These are phyloP conservation scores for Aspergillus transmontanensis DNA, from an alignment of 2,329 filamentous ascomycete species.

Conservation along the genomic window DNA sequence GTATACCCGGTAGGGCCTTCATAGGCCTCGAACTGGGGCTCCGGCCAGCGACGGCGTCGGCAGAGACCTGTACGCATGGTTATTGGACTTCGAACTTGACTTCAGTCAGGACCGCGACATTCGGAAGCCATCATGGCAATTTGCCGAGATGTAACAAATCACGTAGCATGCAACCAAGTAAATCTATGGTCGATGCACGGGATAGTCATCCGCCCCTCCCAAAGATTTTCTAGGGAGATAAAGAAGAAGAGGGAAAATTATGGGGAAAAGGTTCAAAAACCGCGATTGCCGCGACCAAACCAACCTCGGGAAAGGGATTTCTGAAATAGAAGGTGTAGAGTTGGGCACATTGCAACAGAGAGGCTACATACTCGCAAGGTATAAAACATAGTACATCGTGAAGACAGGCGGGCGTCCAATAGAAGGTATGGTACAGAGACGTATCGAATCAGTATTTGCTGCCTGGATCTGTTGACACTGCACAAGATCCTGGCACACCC, in stretches of 20 bases:
- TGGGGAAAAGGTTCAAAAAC: not conserved
- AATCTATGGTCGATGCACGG: not conserved
- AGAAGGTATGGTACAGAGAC: conserved; percentile 19
- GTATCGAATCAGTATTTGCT: conserved; percentile 29
- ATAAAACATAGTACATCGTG: conserved; percentile 59
- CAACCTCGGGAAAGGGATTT: not conserved
- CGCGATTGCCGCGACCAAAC: not conserved
- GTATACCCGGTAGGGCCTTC: conserved; percentile 74
- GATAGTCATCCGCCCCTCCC: not conserved
- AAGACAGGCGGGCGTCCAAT: conserved; percentile 22
- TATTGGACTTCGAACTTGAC: conserved; percentile 34
- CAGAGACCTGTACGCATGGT: conserved; percentile 72
- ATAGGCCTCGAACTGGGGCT: conserved; percentile 85
- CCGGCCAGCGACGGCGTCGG: conserved; percentile 89
- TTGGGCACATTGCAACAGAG: conserved; percentile 23
- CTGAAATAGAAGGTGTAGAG: conserved; percentile 6
- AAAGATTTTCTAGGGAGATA: not conserved
- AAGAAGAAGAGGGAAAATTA: not conserved
- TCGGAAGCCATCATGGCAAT: conserved; percentile 9
- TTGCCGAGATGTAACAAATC: conserved; percentile 13
- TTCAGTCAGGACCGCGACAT: not conserved
- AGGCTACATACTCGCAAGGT: conserved; percentile 69
- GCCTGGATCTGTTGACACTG: conserved; percentile 22
- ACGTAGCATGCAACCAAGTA: conserved; percentile 10
- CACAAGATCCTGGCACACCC: conserved; percentile 22